Conservation (phyloP, 495 filamentous ascomycete species). For the Diplogelasinospora grovesii region DNA sequence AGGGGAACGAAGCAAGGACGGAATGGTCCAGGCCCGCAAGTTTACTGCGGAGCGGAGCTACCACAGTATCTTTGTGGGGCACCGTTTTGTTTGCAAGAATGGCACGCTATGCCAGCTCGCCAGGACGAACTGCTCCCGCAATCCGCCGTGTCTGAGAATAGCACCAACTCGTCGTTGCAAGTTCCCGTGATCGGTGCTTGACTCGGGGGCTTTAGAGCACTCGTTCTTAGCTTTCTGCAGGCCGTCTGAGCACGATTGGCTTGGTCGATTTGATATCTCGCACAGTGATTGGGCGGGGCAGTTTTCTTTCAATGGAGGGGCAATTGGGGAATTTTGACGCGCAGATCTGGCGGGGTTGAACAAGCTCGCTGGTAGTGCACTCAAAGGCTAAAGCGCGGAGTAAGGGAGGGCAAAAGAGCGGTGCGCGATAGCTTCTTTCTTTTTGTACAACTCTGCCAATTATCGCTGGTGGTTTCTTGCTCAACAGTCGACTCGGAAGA, state of each 20-base stretch:
- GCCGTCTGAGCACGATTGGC: neutral
- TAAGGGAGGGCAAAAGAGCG: neutral
- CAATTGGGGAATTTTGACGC: slow-evolving; percentile 1
- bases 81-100: neutral
- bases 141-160: neutral
- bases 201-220: slow-evolving; percentile 3
- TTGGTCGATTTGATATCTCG: slow-evolving; percentile 8
- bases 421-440: neutral
- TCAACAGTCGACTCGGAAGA: neutral
- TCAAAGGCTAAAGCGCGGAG: too few species aligned
- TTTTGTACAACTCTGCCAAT: neutral
- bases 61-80: neutral
- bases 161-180: neutral
- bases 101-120: neutral
- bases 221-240: neutral
- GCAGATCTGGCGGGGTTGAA: slow-evolving; percentile 7
- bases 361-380: too few species aligned
- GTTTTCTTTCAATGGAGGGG: slow-evolving; percentile 5
- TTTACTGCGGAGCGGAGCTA: neutral
- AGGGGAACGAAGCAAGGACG: slow-evolving; percentile 4
- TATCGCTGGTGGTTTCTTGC: too few species aligned
- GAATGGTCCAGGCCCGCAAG: neutral
- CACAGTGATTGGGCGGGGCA: slow-evolving; percentile 19
- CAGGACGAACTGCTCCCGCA: neutral
- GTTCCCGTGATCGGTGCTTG: slow-evolving; percentile 6